Evolutionary conservation across 2,329 filamentous ascomycete species (phyloP).

Genomic region (Thelonectria discophora): DNA sequence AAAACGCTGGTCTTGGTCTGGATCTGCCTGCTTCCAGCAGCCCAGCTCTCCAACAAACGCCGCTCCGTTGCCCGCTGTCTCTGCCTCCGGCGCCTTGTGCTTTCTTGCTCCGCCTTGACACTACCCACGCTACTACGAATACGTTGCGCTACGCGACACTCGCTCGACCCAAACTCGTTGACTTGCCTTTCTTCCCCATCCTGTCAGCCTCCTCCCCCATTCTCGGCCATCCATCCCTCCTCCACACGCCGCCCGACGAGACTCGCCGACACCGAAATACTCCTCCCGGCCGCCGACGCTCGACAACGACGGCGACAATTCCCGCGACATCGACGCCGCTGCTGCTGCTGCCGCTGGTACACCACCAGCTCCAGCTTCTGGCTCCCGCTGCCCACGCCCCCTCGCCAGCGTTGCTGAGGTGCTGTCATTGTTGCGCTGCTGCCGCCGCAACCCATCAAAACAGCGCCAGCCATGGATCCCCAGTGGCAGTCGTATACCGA

Average conservation of each 20-base stretch:
- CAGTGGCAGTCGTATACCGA: conserved; percentile 76
- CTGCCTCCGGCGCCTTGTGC: background rate
- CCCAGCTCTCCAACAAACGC: background rate
- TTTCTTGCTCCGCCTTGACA: conserved; percentile 25
- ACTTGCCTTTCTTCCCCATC: conserved; percentile 32
- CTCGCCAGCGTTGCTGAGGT: conserved; percentile 29
- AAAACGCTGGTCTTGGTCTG: background rate
- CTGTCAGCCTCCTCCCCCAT: conserved; percentile 28
- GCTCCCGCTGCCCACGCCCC: conserved; percentile 24
- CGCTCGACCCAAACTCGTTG: conserved; percentile 34
- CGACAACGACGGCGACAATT: conserved; percentile 20
- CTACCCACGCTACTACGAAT: background rate
- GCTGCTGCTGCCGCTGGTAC: conserved; percentile 18
- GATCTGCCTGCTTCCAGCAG: background rate
- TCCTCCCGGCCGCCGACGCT: conserved; percentile 33
- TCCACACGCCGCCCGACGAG: conserved; percentile 8
- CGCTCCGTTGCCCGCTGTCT: conserved; percentile 12
- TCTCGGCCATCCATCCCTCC: conserved; percentile 29
- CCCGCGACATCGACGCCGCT: conserved; percentile 20
- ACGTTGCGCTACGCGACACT: conserved; percentile 18
- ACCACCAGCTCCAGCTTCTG: conserved; percentile 31
- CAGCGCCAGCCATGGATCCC: conserved; percentile 57
- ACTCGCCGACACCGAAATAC: conserved; percentile 17
- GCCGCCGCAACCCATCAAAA: conserved; percentile 28
- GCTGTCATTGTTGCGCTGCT: conserved; percentile 22